These are phyloP conservation scores for Neoascochyta sp. DNA, from an alignment of 2,329 filamentous ascomycete genomes.

Conservation along the genomic window DNA sequence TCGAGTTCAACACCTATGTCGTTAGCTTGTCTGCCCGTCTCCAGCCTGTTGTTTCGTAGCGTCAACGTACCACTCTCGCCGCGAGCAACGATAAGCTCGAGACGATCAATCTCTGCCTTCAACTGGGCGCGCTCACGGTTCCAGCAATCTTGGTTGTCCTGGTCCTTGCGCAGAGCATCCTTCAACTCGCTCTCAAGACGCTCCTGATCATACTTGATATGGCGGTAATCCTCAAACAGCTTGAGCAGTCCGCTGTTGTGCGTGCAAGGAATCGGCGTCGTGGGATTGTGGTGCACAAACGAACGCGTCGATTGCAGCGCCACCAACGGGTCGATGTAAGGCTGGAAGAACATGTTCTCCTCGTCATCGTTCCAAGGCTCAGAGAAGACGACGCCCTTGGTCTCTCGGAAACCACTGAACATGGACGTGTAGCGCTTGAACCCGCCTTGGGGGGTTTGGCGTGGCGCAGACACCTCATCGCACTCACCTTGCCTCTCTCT, in stretches of 20 bases:
- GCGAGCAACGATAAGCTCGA: conserved; percentile 44
- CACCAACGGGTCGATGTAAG: conserved; percentile 23
- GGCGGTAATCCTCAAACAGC: conserved; percentile 44
- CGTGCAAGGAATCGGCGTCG: conserved; percentile 22
- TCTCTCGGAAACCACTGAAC: conserved; percentile 22
- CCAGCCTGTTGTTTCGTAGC: conserved; percentile 23
- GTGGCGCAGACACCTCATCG: no score
- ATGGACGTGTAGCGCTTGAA: conserved; percentile 41
- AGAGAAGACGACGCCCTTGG: conserved; percentile 20
- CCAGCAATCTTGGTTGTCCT: conserved; percentile 33
- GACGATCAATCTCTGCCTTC: conserved; percentile 42
- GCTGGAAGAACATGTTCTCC: conserved; percentile 5
- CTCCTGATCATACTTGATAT: conserved; percentile 35
- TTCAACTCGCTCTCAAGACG: conserved; percentile 24
- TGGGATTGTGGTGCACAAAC: conserved; percentile 19
- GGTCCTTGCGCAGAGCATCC: conserved; percentile 22
- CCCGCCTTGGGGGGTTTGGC: no score
- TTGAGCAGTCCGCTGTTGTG: conserved; percentile 40
- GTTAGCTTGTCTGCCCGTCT: conserved; percentile 4
- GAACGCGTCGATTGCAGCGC: conserved; percentile 25
- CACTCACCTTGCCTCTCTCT: no score
- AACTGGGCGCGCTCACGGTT: conserved; percentile 33
- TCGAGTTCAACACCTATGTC: conserved; percentile 23
- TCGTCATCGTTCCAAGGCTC: conserved; percentile 26
- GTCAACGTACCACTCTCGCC: conserved; percentile 39